A percentile compares a stretch with the other conserved stretches of the same genome.
Conservation (phyloP, 805 yeast genomes). For the Schwanniomyces vanrijiae region DNA sequence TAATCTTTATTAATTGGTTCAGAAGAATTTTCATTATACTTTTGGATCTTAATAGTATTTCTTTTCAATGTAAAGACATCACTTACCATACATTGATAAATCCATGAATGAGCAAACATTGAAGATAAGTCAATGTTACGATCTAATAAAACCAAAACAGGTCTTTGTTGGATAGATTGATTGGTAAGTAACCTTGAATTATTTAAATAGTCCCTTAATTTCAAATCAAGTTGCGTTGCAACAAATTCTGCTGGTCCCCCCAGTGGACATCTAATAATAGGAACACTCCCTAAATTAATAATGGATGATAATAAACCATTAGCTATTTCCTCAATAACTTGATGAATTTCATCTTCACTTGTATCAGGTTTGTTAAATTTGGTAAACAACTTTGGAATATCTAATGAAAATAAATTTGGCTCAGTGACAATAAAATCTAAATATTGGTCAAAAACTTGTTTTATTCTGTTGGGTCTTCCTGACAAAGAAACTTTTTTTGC, state of each 20-base stretch:
- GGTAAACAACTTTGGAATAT: constrained; percentile 63
- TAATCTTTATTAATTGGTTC: constrained; percentile 53
- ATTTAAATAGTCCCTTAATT: constrained; percentile 80
- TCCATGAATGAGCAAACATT: constrained; percentile 97
- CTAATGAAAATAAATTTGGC: constrained; percentile 83
- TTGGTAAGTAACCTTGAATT: constrained; percentile 47
- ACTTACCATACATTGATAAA: constrained; percentile 92
- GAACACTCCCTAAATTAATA: constrained; percentile 75
- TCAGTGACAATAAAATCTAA: constrained; percentile 90
- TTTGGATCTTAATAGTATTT: constrained; percentile 71
- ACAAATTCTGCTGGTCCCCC: constrained; percentile 96
- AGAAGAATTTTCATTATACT: constrained; percentile 25
- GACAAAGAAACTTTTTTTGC: constrained; percentile 77
- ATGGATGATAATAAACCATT: constrained; percentile 78
- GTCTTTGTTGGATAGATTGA: constrained; percentile 48
- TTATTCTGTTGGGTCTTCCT: constrained; percentile 69
- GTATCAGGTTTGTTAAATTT: constrained; percentile 69
- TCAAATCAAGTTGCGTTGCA: constrained; percentile 81
- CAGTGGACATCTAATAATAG: constrained; percentile 85
- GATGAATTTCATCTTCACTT: constrained; percentile 71
- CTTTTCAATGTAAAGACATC: constrained; percentile 83
- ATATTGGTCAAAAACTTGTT: constrained; percentile 93
- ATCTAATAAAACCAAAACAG: constrained; percentile 81
- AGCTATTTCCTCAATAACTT: constrained; percentile 67
- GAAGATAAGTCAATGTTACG: constrained; percentile 87